Percentiles rank a stretch among this genome's conserved stretches.
These are phyloP conservation scores for Pisolithus microcarpus DNA, from an alignment of 768 basidiomycete species.

Conservation along the genomic window DNA sequence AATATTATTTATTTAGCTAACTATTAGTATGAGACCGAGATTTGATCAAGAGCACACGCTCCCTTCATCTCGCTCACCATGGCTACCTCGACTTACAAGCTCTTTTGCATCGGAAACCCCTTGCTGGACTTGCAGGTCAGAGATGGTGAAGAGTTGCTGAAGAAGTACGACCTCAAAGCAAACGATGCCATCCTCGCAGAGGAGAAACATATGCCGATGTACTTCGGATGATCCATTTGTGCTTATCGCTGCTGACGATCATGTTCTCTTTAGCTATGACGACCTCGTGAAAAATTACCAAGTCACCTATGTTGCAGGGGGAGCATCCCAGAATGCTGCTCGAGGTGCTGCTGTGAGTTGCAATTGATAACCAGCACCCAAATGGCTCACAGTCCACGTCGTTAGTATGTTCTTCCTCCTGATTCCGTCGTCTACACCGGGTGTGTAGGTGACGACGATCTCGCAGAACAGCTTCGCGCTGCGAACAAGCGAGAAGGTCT, in stretches of 20 bases:
- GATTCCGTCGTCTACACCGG: slow-evolving; percentile 90
- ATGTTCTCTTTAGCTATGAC: slow-evolving; percentile 58
- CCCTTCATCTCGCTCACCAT: slow-evolving; percentile 18
- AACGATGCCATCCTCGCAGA: slow-evolving; percentile 96
- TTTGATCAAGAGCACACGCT: not conserved
- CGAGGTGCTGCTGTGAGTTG: slow-evolving; percentile 85
- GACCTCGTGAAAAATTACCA: slow-evolving; percentile 72
- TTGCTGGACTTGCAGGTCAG: slow-evolving; percentile 93
- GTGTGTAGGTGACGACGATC: slow-evolving; percentile 88
- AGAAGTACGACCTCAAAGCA: slow-evolving; percentile 85
- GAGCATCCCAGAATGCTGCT: slow-evolving; percentile 94
- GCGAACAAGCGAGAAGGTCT: slow-evolving; percentile 94
- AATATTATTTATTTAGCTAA: not conserved
- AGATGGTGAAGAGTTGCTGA: slow-evolving; percentile 73
- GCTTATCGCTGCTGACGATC: not conserved
- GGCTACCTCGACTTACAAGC: slow-evolving; percentile 44
- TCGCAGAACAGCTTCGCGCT: slow-evolving; percentile 78
- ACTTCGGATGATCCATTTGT: slow-evolving; percentile 18
- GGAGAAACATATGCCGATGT: slow-evolving; percentile 86
- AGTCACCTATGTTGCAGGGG: slow-evolving; percentile 91
- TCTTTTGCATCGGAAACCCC: slow-evolving; percentile 94
- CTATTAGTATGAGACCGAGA: not conserved
- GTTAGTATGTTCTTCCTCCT: slow-evolving; percentile 83
- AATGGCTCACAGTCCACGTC: slow-evolving; percentile 5
- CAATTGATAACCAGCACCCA: not conserved